A percentile compares a stretch with the other conserved stretches of the same genome.
Conservation (phyloP, 2,329 filamentous ascomycete genomes). For the Rosellinia necatrix region DNA sequence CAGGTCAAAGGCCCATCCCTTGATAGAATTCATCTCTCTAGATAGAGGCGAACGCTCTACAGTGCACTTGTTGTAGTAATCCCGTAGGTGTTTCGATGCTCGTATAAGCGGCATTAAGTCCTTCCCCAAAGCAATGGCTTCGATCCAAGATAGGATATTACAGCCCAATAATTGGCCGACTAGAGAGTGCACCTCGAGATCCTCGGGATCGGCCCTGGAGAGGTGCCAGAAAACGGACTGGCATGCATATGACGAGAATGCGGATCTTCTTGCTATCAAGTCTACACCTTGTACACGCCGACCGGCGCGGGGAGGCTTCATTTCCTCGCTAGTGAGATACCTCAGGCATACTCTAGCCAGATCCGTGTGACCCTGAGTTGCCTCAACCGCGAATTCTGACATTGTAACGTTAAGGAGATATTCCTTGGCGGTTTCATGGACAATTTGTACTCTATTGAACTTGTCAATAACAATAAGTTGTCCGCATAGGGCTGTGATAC, state of each 20-base stretch:
- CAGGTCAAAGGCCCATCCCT: background rate
- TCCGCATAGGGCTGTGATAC: constrained; percentile 6
- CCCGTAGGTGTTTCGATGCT: background rate
- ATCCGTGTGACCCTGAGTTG: background rate
- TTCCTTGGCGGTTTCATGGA: constrained; percentile 8
- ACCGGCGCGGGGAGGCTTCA: constrained; percentile 2
- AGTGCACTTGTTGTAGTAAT: background rate
- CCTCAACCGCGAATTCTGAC: constrained; percentile 3
- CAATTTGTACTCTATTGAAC: constrained; percentile 2
- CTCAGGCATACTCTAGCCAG: constrained; percentile 2
- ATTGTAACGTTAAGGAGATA: background rate
- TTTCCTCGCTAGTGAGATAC: background rate
- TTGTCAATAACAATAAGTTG: constrained; percentile 7
- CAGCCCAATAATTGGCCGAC: background rate
- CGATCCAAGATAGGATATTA: constrained; percentile 4
- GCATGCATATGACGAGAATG: constrained; percentile 1
- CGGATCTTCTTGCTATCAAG: background rate
- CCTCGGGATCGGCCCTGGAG: constrained; percentile 1
- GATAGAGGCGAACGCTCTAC: constrained; percentile 1
- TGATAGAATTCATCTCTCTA: background rate
- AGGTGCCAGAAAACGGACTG: background rate
- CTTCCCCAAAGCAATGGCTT: background rate
- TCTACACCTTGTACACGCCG: background rate
- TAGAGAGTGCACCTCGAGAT: background rate
- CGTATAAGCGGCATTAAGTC: background rate